Evolutionary conservation across 1,139 yeast species (phyloP).

Genomic region (Geotrichum candidum): DNA sequence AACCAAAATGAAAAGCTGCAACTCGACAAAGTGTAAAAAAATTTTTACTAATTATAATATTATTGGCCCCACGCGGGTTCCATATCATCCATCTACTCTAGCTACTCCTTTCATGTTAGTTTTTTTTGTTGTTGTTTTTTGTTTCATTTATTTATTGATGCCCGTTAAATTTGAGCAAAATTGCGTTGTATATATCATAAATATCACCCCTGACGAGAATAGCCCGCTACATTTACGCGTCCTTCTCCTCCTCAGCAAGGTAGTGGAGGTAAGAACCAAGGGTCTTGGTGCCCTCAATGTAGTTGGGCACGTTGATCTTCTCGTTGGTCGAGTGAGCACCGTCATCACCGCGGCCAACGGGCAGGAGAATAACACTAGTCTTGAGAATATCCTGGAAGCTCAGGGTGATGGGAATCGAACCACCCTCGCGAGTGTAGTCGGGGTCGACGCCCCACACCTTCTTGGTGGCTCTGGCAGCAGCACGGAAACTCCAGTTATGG

Average conservation of each 20-base stretch:
- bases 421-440: conserved; percentile 97
- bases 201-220: too few relatives aligned
- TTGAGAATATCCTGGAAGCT: conserved; percentile 83
- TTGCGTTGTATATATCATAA: too few relatives aligned
- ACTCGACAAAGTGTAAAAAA: conserved; percentile 58
- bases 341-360: conserved; percentile 98
- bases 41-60: not conserved
- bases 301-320: conserved; percentile 82
- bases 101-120: too few relatives aligned
- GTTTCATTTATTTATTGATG: too few relatives aligned
- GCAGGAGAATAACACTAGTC: conserved; percentile 79
- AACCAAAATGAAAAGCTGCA: conserved; percentile 58
- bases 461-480: conserved; percentile 91
- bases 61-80: too few relatives aligned
- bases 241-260: conserved; percentile 47
- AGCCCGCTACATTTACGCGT: conserved; percentile 22
- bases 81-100: too few relatives aligned
- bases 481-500: conserved; percentile 83
- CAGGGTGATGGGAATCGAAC: conserved; percentile 92
- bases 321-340: conserved; percentile 98
- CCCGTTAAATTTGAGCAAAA: too few relatives aligned
- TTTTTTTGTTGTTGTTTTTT: not conserved
- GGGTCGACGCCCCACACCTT: conserved; percentile 93
- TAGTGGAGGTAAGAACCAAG: conserved; percentile 91
- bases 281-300: conserved; percentile 89